Evolutionary conservation across 108 stramenopile species (phyloP).

Genomic region (Fragilaria crotonensis): DNA sequence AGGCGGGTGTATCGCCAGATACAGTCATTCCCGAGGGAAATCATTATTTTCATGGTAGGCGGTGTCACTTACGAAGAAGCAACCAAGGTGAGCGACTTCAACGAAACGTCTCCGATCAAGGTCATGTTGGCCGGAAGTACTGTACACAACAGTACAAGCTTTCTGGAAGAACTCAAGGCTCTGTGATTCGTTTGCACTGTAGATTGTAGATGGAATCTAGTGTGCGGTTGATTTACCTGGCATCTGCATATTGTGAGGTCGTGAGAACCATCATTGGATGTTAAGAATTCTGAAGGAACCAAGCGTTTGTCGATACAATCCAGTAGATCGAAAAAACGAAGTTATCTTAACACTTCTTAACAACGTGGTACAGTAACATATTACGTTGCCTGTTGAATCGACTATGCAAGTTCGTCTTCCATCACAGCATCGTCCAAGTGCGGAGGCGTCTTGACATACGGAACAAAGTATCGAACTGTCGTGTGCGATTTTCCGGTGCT

Average conservation of each 20-base stretch:
- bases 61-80: conserved; percentile 97
- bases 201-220: too few relatives aligned
- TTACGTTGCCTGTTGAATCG: too few relatives aligned
- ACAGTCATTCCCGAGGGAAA: conserved; percentile 58
- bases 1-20: conserved; percentile 17
- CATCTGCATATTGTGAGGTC: too few relatives aligned
- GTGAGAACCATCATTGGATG: too few relatives aligned
- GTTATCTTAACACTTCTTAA: too few relatives aligned
- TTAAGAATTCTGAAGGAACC: too few relatives aligned
- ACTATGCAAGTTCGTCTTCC: neutral
- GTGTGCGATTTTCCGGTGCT: conserved; percentile 47
- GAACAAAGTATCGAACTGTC: conserved; percentile 65
- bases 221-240: too few relatives aligned
- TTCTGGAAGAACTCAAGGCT: conserved; percentile 86
- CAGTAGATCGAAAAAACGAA: too few relatives aligned
- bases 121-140: conserved; percentile 90
- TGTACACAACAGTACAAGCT: conserved; percentile 93
- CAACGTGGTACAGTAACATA: too few relatives aligned
- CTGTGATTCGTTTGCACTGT: too few relatives aligned
- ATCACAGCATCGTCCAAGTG: conserved; percentile 1
- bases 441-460: conserved; percentile 22
- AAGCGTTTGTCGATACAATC: too few relatives aligned
- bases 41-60: conserved; percentile 93
- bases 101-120: conserved; percentile 49
- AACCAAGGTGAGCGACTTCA: conserved; percentile 84